Percentiles rank a stretch among this genome's conserved stretches.
phyloP scores from a whole-genome alignment of 176 grass and related monocot species.

The Aegilops umbellulata region DNA sequence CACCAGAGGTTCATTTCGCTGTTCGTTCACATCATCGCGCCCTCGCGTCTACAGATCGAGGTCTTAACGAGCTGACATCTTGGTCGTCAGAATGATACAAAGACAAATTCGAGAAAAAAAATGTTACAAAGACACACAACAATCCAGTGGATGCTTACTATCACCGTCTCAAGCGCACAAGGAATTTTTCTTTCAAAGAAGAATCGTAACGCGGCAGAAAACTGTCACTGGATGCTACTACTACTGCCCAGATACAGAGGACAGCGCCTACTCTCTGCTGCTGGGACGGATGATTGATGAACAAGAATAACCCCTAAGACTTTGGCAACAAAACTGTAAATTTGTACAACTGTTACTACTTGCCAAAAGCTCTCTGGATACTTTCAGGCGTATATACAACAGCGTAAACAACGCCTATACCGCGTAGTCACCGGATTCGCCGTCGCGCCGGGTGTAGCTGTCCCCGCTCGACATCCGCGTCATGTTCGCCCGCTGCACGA shows the following conservation, averaged over 20 bases:
- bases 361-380: background rate
- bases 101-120: background rate
- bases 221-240: background rate
- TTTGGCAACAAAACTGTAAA: background rate
- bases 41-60: too few species aligned
- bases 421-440: conserved; percentile 28
- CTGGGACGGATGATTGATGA: background rate
- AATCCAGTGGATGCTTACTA: background rate
- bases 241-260: background rate
- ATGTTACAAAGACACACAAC: too few species aligned
- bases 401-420: background rate
- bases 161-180: background rate
- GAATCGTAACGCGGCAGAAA: background rate
- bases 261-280: background rate
- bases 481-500: conserved; percentile 49
- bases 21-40: too few species aligned
- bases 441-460: background rate
- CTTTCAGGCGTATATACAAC: conserved; percentile 4
- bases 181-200: background rate
- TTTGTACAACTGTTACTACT: background rate
- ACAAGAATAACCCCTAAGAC: background rate
- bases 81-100: background rate
- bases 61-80: too few species aligned
- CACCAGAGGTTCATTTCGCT: too few species aligned
- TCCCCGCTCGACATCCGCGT: conserved; percentile 8